Conservation (phyloP, 495 filamentous ascomycete species). For the Lophiostoma macrostomum region DNA sequence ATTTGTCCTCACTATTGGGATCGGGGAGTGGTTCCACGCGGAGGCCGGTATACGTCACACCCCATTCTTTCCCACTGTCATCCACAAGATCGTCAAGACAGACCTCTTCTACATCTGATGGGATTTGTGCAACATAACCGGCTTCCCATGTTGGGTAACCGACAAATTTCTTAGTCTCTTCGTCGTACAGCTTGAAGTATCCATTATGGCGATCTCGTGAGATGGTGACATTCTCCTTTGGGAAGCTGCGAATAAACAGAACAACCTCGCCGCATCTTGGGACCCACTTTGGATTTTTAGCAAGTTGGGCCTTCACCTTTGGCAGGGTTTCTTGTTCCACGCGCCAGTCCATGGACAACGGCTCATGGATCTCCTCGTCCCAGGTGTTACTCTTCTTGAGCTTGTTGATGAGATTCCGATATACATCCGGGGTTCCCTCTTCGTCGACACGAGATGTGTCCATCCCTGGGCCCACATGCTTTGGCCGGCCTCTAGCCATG, state of each 20-base stretch:
- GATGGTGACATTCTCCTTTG: conserved; percentile 40
- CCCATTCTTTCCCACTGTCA: conserved; percentile 41
- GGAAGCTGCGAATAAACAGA: conserved; percentile 48
- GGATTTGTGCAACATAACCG: conserved; percentile 51
- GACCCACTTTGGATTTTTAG: conserved; percentile 49
- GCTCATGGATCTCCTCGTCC: conserved; percentile 49
- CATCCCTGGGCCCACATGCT: conserved; percentile 6
- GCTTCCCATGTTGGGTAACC: conserved; percentile 54
- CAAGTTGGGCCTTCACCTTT: conserved; percentile 25
- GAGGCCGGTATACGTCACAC: conserved; percentile 55
- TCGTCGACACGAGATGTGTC: conserved; percentile 37
- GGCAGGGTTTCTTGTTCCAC: conserved; percentile 44
- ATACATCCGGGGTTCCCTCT: conserved; percentile 55
- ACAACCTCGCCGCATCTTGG: conserved; percentile 59
- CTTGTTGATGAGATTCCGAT: conserved; percentile 47
- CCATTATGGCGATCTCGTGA: conserved; percentile 37
- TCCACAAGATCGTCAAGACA: conserved; percentile 47
- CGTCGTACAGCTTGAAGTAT: conserved; percentile 40
- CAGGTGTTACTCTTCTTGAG: conserved; percentile 44
- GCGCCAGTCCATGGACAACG: conserved; percentile 53
- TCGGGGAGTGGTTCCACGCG: conserved; percentile 56
- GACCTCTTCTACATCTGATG: conserved; percentile 42
- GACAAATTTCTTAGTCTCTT: conserved; percentile 28
- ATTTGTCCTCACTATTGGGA: conserved; percentile 50
- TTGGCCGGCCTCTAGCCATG: conserved; percentile 36